Percentiles rank a stretch among this genome's conserved stretches.
These are phyloP conservation scores for Lichtheimia ramosa DNA, from an alignment of 371 early-diverging fungal genomes.

Conservation along the genomic window DNA sequence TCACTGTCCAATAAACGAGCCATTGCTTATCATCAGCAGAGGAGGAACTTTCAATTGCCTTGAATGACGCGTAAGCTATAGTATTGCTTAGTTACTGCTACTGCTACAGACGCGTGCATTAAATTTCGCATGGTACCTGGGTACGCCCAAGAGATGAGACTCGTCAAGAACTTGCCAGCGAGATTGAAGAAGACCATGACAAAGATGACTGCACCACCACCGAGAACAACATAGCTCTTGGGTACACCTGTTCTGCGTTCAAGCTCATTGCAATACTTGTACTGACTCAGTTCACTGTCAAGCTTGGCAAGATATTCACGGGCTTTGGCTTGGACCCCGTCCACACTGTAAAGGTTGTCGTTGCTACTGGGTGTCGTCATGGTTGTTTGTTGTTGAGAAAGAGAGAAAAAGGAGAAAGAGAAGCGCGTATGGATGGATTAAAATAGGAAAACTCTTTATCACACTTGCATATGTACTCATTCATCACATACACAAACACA, in stretches of 20 bases:
- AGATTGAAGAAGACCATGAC: slow-evolving; percentile 90
- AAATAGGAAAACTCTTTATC: neutral
- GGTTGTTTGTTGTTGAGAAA: slow-evolving; percentile 2
- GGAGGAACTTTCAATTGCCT: slow-evolving; percentile 83
- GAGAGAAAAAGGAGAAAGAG: slow-evolving; percentile 4
- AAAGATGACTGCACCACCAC: slow-evolving; percentile 53
- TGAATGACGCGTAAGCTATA: slow-evolving; percentile 88
- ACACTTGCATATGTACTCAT: too few relatives aligned
- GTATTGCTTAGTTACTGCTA: neutral
- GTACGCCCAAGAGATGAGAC: slow-evolving; percentile 85
- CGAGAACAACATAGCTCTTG: slow-evolving; percentile 50
- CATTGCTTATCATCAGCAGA: slow-evolving; percentile 90
- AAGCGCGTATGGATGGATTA: slow-evolving; percentile 4
- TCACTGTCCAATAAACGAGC: slow-evolving; percentile 86
- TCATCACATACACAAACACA: neutral
- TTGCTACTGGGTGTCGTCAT: neutral
- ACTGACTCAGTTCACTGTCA: slow-evolving; percentile 40
- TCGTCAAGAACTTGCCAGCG: slow-evolving; percentile 77
- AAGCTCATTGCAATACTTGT: slow-evolving; percentile 61
- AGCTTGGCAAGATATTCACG: slow-evolving; percentile 5
- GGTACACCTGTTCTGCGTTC: slow-evolving; percentile 47
- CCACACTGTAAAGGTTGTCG: slow-evolving; percentile 9
- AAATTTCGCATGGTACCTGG: slow-evolving; percentile 70
- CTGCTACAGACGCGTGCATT: neutral
- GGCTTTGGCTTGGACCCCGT: slow-evolving; percentile 7